Percentiles rank a stretch among this genome's conserved stretches.
Conservation (phyloP, 2,329 filamentous ascomycete species). For the Davidsoniella neocaledoniae region DNA sequence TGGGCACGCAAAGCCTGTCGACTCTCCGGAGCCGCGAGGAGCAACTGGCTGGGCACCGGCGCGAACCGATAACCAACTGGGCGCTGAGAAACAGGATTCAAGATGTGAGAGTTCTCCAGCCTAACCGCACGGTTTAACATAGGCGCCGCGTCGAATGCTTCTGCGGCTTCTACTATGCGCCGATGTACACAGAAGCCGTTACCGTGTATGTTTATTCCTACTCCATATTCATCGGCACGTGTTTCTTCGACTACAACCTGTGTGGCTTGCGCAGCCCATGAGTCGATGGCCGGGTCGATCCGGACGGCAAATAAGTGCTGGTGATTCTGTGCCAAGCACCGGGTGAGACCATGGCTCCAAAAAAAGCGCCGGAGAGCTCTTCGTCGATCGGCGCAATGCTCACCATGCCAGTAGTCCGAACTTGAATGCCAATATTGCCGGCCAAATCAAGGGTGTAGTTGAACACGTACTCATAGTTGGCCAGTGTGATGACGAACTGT, state of each 20-base stretch:
- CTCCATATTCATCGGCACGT: slow-evolving; percentile 23
- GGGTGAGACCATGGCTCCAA: slow-evolving; percentile 45
- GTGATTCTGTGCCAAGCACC: slow-evolving; percentile 53
- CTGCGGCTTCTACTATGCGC: slow-evolving; percentile 27
- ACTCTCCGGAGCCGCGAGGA: slow-evolving; percentile 29
- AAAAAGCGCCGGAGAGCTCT: slow-evolving; percentile 31
- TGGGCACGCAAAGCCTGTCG: slow-evolving; percentile 26
- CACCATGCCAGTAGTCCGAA: slow-evolving; percentile 49
- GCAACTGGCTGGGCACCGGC: slow-evolving; percentile 28
- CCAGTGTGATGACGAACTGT: slow-evolving; percentile 51
- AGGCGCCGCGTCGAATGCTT: slow-evolving; percentile 36
- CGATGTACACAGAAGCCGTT: slow-evolving; percentile 42
- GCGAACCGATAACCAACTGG: slow-evolving; percentile 33
- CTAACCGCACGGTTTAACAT: slow-evolving; percentile 32
- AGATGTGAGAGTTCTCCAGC: slow-evolving; percentile 28
- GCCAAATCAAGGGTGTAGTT: slow-evolving; percentile 41
- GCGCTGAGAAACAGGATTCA: slow-evolving; percentile 31
- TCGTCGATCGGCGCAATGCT: slow-evolving; percentile 41
- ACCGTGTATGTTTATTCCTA: slow-evolving; percentile 41
- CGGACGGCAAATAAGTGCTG: slow-evolving; percentile 52
- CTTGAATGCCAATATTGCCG: slow-evolving; percentile 43
- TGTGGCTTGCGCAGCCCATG: slow-evolving; percentile 28
- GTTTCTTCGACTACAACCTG: slow-evolving; percentile 28
- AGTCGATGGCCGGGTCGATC: slow-evolving; percentile 47
- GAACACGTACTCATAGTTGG: slow-evolving; percentile 51